Evolutionary conservation across 106 monocot genomes (phyloP).

Genomic region (Dendrobium nobile): DNA sequence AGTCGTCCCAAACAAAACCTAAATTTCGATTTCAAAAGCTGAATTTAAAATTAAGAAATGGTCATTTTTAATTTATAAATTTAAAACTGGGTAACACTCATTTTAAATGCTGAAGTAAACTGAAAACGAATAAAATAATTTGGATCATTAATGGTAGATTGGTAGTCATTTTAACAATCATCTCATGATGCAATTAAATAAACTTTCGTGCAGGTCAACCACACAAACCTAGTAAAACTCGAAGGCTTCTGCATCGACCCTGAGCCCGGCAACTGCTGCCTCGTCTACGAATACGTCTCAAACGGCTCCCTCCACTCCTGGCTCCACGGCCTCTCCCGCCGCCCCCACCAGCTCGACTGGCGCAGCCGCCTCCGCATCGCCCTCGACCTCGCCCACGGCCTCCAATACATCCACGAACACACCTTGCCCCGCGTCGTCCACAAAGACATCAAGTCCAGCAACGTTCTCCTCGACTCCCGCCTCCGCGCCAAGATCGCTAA

Average conservation of each 20-base stretch:
- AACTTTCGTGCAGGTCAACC: conserved; percentile 50
- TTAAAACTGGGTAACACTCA: too few species aligned
- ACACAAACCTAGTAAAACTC: conserved; percentile 77
- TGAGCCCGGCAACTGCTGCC: conserved; percentile 48
- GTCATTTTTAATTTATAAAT: too few species aligned
- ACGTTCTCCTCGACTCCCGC: conserved; percentile 54
- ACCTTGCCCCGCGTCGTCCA: conserved; percentile 85
- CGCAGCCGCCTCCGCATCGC: conserved; percentile 53
- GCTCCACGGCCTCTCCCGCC: conserved; percentile 30
- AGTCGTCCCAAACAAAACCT: too few species aligned
- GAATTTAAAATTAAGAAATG: too few species aligned
- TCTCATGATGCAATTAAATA: too few species aligned
- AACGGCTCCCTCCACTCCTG: conserved; percentile 71
- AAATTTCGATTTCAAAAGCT: too few species aligned
- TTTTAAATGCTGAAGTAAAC: too few species aligned
- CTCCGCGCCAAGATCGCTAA: conserved; percentile 81
- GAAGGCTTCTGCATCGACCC: conserved; percentile 85
- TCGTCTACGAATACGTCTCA: conserved; percentile 71
- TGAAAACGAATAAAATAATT: too few species aligned
- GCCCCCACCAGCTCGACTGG: conserved; percentile 43
- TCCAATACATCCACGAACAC: conserved; percentile 96
- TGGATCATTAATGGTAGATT: too few species aligned
- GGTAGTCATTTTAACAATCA: too few species aligned
- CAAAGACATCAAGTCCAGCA: conserved; percentile 82
- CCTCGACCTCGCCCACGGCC: conserved; percentile 71